Evolutionary conservation across 176 grass and related monocot species (phyloP).

Genomic region (Bromus sterilis): DNA sequence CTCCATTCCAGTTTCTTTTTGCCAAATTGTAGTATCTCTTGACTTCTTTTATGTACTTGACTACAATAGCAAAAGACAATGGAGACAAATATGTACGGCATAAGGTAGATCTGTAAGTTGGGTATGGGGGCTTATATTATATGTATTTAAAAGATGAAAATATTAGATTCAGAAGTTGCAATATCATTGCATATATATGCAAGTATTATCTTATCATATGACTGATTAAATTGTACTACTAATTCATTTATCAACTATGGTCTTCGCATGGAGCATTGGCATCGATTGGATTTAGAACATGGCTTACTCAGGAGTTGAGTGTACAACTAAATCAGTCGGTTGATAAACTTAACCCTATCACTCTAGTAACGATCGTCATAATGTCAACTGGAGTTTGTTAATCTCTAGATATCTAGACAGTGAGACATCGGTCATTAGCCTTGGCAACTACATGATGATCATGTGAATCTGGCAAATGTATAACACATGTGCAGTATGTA

Average conservation of each 20-base stretch:
- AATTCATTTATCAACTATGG: background rate
- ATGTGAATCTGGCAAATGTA: background rate
- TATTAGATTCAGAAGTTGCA: background rate
- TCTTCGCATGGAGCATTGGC: background rate
- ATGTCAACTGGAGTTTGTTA: background rate
- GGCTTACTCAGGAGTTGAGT: background rate
- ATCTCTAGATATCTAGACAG: background rate
- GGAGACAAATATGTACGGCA: background rate
- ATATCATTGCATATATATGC: background rate
- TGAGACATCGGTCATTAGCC: background rate
- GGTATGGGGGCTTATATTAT: background rate
- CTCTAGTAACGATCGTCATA: background rate
- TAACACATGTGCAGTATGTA: background rate
- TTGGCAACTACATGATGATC: background rate
- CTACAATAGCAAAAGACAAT: background rate
- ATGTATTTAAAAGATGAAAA: background rate
- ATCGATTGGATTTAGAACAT: background rate
- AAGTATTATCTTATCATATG: background rate
- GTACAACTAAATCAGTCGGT: background rate
- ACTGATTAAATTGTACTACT: background rate
- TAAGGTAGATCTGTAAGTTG: background rate
- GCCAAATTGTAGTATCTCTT: background rate
- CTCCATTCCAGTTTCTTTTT: constrained; percentile 10
- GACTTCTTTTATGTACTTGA: background rate
- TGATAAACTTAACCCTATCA: background rate